Evolutionary conservation across 78 protist genomes (phyloP), one percentile per base, ranked within the genome.

Genomic region (Mantamonas sphyraenae): DNA sequence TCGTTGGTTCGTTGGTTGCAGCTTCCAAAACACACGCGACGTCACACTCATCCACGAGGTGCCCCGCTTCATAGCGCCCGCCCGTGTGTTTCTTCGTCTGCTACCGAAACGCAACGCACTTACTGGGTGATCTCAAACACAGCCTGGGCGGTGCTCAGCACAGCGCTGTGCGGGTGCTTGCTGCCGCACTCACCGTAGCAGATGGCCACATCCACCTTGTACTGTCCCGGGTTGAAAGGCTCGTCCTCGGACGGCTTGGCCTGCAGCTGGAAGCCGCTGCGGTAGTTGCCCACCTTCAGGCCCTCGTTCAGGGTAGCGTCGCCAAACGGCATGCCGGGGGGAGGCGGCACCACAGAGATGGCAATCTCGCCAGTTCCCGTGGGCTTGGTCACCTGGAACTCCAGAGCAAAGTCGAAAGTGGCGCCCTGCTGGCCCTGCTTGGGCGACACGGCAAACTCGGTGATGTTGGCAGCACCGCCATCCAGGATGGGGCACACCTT

Each of bases 401-500:
- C 17, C 55, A 50, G 16, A 17, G 55, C 17, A 17, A 50, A 20
- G 55, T 50, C 55, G 17, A 50, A 50, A 17, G 55, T 50, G 55
- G 55, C 17, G 16, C 55, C 55, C 30, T 14, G 30, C 16, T 14
- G 55, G 55, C 55, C 55, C 55, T 14, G 17, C 30, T 14, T 14
- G 30, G 55, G 55, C 55, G 16, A 17, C 30, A 50, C 17, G 55
- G 55, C 55, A 14, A 50, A 14, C 16, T 50, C 17, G 30, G 16
- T 17, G 55, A 50, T 50, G 30, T 50, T 50, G 55, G 64, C 64
- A 20, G 39, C 17, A 20, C 24, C 39, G 17, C 33, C 64, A 16
- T 60, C 33, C 24, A 16, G 43, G 33, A 30, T 17, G 33, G 64
- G 64, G 64, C 64, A 60, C 43, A 20, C 14, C 64, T 60, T 60